Base-by-base conservation (phyloP, 345 rosid genomes). In the Draba incana region DNA sequence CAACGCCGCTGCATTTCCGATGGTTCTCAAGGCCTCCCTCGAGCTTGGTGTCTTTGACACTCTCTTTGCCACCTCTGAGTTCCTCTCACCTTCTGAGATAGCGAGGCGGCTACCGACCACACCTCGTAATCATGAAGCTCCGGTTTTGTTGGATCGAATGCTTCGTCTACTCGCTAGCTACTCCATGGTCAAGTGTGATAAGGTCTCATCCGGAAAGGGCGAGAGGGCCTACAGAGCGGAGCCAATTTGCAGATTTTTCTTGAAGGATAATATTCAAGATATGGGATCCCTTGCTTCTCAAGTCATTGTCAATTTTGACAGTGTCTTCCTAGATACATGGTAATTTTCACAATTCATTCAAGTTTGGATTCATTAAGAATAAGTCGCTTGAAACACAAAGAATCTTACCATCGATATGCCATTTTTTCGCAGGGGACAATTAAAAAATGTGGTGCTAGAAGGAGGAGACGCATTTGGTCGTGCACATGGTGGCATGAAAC, bases 381-480 rank as follows among this genome's bases (percentile, higher is more conserved):
- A 31, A 5, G 35, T 7, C 6, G 0, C 13, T 23, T 9, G 7
- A 24, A 27, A 12, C 5, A 4, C 5, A 4, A 27, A 20, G 50
- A 24, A 15, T 37, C 42, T 50, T 38, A 59, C n/a, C 0, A 7
- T 59, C 3, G 0, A 16, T 47, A 42, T 10, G 2, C 2, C 4
- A 14, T 20, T 31, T 27, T 30, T 25, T 6, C 15, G 1, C 33
- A 83, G 86, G 90, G 69, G 57, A 4, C 56, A 80, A 35, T 8
- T 84, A 70, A 81, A 83, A 68, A 83, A 83, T 20, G 81, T 86
- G 28, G 66, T 88, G 37, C 43, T 83, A 20, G 81, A 82, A 28
- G 87, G 88, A 66, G 90, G 90, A 16, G 80, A 79, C 70, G 83
- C 86, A 31, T 90, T 90, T 71, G 20, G 20, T 20, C 20, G 20